Base-by-base conservation (phyloP, 768 basidiomycete genomes). In the Agaricus subrufescens region DNA sequence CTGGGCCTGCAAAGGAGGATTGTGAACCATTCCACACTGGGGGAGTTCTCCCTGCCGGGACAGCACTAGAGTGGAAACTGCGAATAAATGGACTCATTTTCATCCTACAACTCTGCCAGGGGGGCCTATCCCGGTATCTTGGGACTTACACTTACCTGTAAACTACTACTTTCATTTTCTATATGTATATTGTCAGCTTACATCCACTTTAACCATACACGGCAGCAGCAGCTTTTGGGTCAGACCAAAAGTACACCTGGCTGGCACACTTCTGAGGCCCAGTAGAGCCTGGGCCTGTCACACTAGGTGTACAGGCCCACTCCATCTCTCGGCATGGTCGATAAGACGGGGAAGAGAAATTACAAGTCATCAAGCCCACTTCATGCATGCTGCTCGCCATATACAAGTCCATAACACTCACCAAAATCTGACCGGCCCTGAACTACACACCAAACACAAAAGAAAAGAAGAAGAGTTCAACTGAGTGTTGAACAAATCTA, bases 271-370 rank as follows among this genome's bases (percentile, higher is more conserved):
- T n/a, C 31, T 49, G 49, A 67, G 76, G 79, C 78, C 71, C 71
- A 71, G 71, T 57, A 80, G 72, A 75, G 72, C 77, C 78, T 81
- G 69, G 72, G 80, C 84, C 76, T 76, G 84, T 84, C 84, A 81
- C 82, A 85, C 12, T 86, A 83, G 79, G 77, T 85, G 82, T 67
- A 66, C 64, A 31, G 31, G 31, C 31, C 31, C 31, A 31, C 86
- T 87, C 87, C 88, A 70, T 81, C 76, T 69, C 87, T 89, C 87
- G 83, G 77, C 88, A 90, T 85, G 81, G 88, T 89, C 88, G 87
- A 86, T 89, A 89, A 72, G 87, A 87, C 86, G 87, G 87, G 87
- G 87, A 89, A 90, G 87, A 90, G 88, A 89, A 78, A 77, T 31
- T 9, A 31, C 31, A 31, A 31, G 81, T 86, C 87, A 88, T 88